Percentiles rank a stretch among this genome's conserved stretches.
Conservation (phyloP, 352 stramenopile species). For the Pythium dissotocum region DNA sequence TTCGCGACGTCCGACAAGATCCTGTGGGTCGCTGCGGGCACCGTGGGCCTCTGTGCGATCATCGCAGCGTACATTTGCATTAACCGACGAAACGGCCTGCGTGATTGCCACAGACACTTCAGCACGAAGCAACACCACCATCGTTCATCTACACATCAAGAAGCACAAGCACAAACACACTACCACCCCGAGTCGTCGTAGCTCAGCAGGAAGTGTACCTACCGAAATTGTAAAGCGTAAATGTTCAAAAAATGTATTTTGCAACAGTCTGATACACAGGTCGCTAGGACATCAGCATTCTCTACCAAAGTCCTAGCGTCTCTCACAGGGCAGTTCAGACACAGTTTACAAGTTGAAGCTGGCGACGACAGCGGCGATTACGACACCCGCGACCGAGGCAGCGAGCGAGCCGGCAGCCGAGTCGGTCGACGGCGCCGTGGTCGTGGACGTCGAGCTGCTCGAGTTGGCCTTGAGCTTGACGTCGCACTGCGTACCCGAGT, state of each 20-base stretch:
- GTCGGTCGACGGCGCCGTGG: neutral
- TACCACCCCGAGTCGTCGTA: neutral
- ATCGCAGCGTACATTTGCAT: neutral
- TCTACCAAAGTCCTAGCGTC: neutral
- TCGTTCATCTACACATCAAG: neutral
- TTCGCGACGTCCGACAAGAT: neutral
- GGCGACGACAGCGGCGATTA: neutral
- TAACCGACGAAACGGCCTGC: neutral
- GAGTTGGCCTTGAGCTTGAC: constrained; percentile 4
- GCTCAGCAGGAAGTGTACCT: neutral
- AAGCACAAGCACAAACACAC: neutral
- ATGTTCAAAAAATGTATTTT: neutral
- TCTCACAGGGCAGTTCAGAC: neutral
- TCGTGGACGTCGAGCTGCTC: constrained; percentile 5
- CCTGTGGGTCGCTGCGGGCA: neutral
- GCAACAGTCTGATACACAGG: neutral
- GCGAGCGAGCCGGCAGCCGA: neutral
- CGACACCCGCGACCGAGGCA: neutral
- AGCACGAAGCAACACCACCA: neutral
- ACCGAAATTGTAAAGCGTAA: neutral
- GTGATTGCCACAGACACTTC: neutral
- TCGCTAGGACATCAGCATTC: neutral
- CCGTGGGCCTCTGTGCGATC: neutral
- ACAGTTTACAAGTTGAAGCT: neutral
- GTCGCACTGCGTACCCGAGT: constrained; percentile 3